These are phyloP conservation scores for Nigrograna mackinnonii DNA, from an alignment of 2,329 filamentous ascomycete species.

Conservation along the genomic window DNA sequence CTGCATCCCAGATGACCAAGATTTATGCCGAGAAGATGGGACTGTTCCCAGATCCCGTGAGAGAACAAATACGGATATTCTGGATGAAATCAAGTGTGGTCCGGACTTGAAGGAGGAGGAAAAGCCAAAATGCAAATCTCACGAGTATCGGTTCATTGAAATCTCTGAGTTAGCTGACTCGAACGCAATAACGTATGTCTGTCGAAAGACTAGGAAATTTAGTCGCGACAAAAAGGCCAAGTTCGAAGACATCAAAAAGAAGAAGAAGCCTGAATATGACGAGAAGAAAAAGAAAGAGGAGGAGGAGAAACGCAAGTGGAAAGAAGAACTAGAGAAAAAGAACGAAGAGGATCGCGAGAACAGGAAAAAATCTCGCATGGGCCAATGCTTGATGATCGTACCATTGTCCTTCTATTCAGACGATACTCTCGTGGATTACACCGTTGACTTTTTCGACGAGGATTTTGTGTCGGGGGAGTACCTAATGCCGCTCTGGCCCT, in stretches of 20 bases:
- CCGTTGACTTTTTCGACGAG: slow-evolving; percentile 5
- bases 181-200: background rate
- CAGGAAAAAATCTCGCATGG: background rate
- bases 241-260: background rate
- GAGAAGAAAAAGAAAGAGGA: slow-evolving; percentile 1
- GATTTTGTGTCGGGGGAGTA: slow-evolving; percentile 1
- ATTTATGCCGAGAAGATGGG: too few species aligned
- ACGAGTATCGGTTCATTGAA: background rate
- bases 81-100: slow-evolving; percentile 2
- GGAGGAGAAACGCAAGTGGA: background rate
- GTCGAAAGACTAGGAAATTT: background rate
- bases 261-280: slow-evolving; percentile 1
- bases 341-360: slow-evolving; percentile 1
- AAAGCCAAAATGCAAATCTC: slow-evolving; percentile 1
- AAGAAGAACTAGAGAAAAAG: background rate
- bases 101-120: slow-evolving; percentile 1
- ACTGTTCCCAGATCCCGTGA: background rate
- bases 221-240: background rate
- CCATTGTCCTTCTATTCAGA: too few species aligned
- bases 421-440: slow-evolving; percentile 1
- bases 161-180: background rate
- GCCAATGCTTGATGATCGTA: slow-evolving; percentile 1
- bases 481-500: background rate
- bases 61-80: background rate
- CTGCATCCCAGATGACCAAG: slow-evolving; percentile 1